A percentile compares a stretch with the other conserved stretches of the same genome.
Evolutionary conservation across 2,329 filamentous ascomycete genomes (phyloP).

Genomic region (Pseudogymnoascus sp.): DNA sequence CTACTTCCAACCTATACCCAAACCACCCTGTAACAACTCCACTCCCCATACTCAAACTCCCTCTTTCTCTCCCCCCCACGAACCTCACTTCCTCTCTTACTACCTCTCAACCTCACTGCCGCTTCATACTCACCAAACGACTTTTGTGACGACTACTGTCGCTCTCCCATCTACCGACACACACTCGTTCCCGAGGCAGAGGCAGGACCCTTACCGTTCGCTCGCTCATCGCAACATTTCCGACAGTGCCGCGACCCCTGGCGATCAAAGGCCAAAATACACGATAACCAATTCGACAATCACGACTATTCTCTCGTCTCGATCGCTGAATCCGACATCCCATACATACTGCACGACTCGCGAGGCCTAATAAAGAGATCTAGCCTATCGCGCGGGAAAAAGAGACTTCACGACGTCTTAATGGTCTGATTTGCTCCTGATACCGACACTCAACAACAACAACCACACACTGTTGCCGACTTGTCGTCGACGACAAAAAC

Average conservation of each 20-base stretch:
- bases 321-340: background rate
- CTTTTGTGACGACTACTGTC: background rate
- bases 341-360: background rate
- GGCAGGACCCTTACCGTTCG: conserved; percentile 1
- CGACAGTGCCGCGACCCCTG: background rate
- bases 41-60: background rate
- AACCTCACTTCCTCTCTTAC: background rate
- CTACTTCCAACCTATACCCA: background rate
- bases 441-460: background rate
- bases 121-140: background rate
- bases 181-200: background rate
- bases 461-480: background rate
- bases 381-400: background rate
- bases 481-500: background rate
- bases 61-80: background rate
- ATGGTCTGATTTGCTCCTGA: conserved; percentile 4
- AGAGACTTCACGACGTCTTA: background rate
- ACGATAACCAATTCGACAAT: too few species aligned
- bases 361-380: background rate
- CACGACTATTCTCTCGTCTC: background rate
- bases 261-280: background rate
- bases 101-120: background rate
- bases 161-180: background rate
- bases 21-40: background rate
- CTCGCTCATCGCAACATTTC: background rate